phyloP scores from a whole-genome alignment of 169 alveolate species.

The Cystoisospora suis region DNA sequence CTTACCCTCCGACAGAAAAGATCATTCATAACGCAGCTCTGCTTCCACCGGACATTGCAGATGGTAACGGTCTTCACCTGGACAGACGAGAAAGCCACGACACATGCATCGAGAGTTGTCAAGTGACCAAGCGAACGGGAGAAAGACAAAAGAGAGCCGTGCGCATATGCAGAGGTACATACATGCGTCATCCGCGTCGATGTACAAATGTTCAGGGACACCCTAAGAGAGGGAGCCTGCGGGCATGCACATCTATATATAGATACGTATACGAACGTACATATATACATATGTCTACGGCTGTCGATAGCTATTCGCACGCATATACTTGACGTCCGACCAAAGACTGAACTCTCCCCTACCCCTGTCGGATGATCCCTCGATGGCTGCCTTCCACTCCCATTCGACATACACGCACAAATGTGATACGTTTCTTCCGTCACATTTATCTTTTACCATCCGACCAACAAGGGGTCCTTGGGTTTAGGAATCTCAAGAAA shows the following conservation, averaged over 20 bases:
- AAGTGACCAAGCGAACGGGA: neutral
- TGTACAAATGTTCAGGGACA: neutral
- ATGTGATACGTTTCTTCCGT: neutral
- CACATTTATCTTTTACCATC: neutral
- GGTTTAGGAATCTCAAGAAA: no score
- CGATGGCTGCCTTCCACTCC: no score
- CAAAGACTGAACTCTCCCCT: no score
- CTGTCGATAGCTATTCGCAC: neutral
- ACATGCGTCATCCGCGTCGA: neutral
- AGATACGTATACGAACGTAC: neutral
- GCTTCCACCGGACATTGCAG: slow-evolving; percentile 61
- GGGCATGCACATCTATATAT: neutral
- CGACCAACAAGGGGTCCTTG: no score
- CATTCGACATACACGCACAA: neutral
- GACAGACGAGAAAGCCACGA: neutral
- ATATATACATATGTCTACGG: neutral
- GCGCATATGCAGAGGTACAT: neutral
- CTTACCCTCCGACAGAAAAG: slow-evolving; percentile 41
- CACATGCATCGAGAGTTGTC: neutral
- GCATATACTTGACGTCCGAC: neutral
- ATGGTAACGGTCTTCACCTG: slow-evolving; percentile 59
- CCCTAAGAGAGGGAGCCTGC: no score
- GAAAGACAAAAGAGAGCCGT: neutral
- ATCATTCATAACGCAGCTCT: slow-evolving; percentile 49
- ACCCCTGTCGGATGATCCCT: no score